Evolutionary conservation across 2,329 filamentous ascomycete genomes (phyloP).

Genomic region (Colletotrichum tamarilloi): DNA sequence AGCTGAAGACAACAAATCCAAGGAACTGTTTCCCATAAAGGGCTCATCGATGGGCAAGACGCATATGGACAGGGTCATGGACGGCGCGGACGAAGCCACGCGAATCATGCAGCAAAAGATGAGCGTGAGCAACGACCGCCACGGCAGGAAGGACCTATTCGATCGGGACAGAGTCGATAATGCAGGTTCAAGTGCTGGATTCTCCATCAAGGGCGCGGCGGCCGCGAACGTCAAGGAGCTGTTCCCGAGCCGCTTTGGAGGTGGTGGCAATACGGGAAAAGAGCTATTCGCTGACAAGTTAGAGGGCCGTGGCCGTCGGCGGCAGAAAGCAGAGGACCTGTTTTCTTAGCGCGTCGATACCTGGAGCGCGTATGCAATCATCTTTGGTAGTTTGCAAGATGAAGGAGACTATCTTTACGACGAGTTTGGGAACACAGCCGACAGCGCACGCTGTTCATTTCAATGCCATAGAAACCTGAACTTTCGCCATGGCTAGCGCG

Average conservation of each 20-base stretch:
- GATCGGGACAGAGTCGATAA: slow-evolving; percentile 67
- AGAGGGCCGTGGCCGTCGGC: slow-evolving; percentile 66
- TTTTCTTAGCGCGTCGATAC: slow-evolving; percentile 62
- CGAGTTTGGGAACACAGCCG: neutral
- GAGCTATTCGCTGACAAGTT: slow-evolving; percentile 74
- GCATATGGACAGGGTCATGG: slow-evolving; percentile 45
- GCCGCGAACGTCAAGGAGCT: slow-evolving; percentile 68
- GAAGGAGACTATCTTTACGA: no score
- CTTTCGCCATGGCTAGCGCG: neutral
- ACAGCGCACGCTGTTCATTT: neutral
- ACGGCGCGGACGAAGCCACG: slow-evolving; percentile 38
- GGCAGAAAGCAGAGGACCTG: slow-evolving; percentile 78
- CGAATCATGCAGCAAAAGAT: slow-evolving; percentile 39
- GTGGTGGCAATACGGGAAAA: slow-evolving; percentile 68
- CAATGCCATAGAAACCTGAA: neutral
- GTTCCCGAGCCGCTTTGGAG: slow-evolving; percentile 72
- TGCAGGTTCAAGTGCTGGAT: slow-evolving; percentile 58
- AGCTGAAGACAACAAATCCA: slow-evolving; percentile 43
- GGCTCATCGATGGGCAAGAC: slow-evolving; percentile 46
- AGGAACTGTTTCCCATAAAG: slow-evolving; percentile 54
- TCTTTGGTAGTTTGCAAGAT: neutral
- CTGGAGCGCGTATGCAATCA: neutral
- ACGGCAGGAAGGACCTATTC: slow-evolving; percentile 54
- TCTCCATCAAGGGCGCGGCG: slow-evolving; percentile 76
- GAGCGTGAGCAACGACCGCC: slow-evolving; percentile 46